Evolutionary conservation across 805 yeast species (phyloP).

Genomic region (Huiozyma naganishii): DNA sequence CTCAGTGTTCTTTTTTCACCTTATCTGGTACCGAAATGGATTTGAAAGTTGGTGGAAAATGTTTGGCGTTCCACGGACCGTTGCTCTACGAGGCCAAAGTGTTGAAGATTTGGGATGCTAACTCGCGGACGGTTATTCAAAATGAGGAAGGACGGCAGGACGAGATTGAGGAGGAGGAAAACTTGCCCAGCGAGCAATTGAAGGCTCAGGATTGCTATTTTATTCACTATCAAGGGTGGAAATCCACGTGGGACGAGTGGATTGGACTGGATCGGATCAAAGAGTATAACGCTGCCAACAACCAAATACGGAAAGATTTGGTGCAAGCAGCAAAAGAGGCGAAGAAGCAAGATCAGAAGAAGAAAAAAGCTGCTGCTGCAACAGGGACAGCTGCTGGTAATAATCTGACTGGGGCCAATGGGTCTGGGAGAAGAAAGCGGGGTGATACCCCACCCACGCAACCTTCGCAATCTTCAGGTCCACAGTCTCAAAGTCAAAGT

Average conservation of each 20-base stretch:
- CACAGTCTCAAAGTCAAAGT: not conserved
- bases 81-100: slow-evolving; percentile 82
- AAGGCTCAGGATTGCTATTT: slow-evolving; percentile 38
- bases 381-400: not conserved
- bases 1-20: too few species aligned
- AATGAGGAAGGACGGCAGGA: slow-evolving; percentile 1
- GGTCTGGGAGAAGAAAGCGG: not conserved
- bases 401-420: not conserved
- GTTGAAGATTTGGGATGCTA: slow-evolving; percentile 37
- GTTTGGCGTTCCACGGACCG: slow-evolving; percentile 86
- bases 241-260: slow-evolving; percentile 96
- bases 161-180: slow-evolving; percentile 9
- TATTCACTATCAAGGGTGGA: slow-evolving; percentile 94
- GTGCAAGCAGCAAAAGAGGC: slow-evolving; percentile 35
- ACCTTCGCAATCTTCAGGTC: not conserved
- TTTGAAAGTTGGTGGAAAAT: slow-evolving; percentile 27
- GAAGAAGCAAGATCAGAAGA: slow-evolving; percentile 24
- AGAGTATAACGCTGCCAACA: slow-evolving; percentile 57
- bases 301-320: slow-evolving; percentile 50
- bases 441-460: not conserved
- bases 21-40: too few species aligned
- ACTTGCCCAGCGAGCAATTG: slow-evolving; percentile 15
- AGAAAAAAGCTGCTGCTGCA: not conserved
- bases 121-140: not conserved
- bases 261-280: slow-evolving; percentile 58